phyloP scores from a whole-genome alignment of 179 eudicot genomes.

The Beta corolliflora region DNA sequence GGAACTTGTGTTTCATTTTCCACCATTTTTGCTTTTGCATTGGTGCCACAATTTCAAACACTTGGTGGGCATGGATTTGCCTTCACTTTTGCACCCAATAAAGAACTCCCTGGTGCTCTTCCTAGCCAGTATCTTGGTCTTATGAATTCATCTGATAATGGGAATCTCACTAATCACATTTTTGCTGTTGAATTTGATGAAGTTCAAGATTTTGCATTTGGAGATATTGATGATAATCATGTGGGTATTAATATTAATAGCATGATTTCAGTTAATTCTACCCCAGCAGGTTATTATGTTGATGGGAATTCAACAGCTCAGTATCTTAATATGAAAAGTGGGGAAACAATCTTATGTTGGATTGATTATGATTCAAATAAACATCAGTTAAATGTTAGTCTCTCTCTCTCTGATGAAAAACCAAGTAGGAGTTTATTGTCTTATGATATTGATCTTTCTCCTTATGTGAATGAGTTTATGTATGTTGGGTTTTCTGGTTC shows the following conservation, averaged over 20 bases:
- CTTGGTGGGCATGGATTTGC: constrained; percentile 78
- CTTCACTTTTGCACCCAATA: constrained; percentile 43
- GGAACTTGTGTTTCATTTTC: constrained; percentile 53
- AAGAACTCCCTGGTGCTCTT: constrained; percentile 44
- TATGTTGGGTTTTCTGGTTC: constrained; percentile 53
- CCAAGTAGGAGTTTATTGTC: constrained; percentile 42
- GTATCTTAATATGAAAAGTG: constrained; percentile 48
- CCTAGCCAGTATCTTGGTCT: constrained; percentile 67
- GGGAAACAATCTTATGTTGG: constrained; percentile 56
- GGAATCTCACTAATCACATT: constrained; percentile 58
- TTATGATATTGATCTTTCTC: constrained; percentile 38
- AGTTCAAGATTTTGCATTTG: constrained; percentile 54
- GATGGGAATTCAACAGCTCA: constrained; percentile 38
- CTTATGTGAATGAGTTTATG: constrained; percentile 54
- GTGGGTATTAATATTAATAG: constrained; percentile 62
- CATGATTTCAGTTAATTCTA: constrained; percentile 50
- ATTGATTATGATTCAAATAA: constrained; percentile 52
- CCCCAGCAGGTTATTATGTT: constrained; percentile 42
- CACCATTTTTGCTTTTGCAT: constrained; percentile 56
- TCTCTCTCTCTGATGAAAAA: constrained; percentile 41
- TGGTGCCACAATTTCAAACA: constrained; percentile 49
- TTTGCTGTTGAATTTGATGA: constrained; percentile 72
- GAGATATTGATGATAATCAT: constrained; percentile 71
- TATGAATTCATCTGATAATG: constrained; percentile 44
- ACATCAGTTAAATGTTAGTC: constrained; percentile 44